Conservation (phyloP, 768 basidiomycete species). For the Hypholoma sublateritium region DNA sequence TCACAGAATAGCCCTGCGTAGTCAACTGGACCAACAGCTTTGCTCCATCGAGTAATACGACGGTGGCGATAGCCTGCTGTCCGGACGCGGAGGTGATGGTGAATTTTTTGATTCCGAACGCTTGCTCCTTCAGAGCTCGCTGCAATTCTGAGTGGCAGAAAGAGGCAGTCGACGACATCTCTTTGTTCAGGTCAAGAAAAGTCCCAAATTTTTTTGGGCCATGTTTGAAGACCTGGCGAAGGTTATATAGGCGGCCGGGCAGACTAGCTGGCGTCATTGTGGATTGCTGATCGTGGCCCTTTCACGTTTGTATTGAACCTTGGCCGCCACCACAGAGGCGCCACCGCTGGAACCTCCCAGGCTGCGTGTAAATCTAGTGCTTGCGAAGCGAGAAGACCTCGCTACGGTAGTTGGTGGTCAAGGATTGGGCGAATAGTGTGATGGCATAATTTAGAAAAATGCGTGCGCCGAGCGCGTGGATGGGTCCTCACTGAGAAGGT, state of each 20-base stretch:
- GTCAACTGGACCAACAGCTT: constrained; percentile 47
- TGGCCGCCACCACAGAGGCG: constrained; percentile 18
- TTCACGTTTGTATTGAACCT: constrained; percentile 12
- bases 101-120: constrained; percentile 53
- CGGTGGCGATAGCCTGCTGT: constrained; percentile 50
- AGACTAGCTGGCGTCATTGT: constrained; percentile 18
- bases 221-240: constrained; percentile 19
- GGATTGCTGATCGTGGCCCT: constrained; percentile 18
- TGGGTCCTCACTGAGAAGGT: constrained; percentile 11
- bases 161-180: constrained; percentile 21
- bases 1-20: constrained; percentile 56
- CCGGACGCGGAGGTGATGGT: constrained; percentile 36
- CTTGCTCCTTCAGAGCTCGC: constrained; percentile 56
- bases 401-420: constrained; percentile 14
- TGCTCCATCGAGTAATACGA: constrained; percentile 58
- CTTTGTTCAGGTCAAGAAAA: constrained; percentile 2
- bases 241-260: constrained; percentile 22
- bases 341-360: constrained; percentile 17
- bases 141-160: constrained; percentile 53
- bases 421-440: constrained; percentile 20
- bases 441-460: constrained; percentile 21
- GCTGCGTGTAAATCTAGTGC: constrained; percentile 15
- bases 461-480: constrained; percentile 1
- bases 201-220: constrained; percentile 13
- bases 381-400: constrained; percentile 20